Percentiles rank a stretch among this genome's conserved stretches.
phyloP scores from a whole-genome alignment of 441 rosid species.

The Flueggea neowawraea region DNA sequence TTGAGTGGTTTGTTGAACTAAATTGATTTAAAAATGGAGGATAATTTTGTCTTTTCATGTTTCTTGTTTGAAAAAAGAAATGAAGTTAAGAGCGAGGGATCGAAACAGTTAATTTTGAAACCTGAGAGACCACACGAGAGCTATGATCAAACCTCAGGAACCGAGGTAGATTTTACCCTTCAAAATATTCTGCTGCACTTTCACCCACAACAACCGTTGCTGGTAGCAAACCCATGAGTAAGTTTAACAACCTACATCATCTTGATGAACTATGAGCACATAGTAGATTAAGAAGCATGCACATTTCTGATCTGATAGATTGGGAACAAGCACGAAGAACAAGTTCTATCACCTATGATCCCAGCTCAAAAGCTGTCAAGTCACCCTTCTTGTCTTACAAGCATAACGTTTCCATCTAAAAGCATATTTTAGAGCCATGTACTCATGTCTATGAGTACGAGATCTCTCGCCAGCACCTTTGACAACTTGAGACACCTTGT shows the following conservation, averaged over 20 bases:
- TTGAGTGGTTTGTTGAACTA: too few relatives aligned
- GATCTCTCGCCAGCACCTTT: slow-evolving; percentile 75
- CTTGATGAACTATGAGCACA: slow-evolving; percentile 91
- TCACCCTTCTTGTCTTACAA: slow-evolving; percentile 66
- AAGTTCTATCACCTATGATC: slow-evolving; percentile 99
- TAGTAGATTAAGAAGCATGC: slow-evolving; percentile 91
- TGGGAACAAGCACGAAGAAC: slow-evolving; percentile 99
- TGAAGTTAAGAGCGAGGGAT: too few relatives aligned
- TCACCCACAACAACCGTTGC: slow-evolving; percentile 96
- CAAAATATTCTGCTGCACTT: slow-evolving; percentile 99
- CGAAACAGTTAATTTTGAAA: too few relatives aligned
- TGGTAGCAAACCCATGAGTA: slow-evolving; percentile 85
- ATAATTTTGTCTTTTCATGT: too few relatives aligned
- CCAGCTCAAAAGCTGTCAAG: slow-evolving; percentile 86
- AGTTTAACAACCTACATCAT: slow-evolving; percentile 80
- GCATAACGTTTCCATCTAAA: slow-evolving; percentile 94
- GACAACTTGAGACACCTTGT: slow-evolving; percentile 83
- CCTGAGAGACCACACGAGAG: too few relatives aligned
- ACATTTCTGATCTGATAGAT: slow-evolving; percentile 99
- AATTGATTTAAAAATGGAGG: too few relatives aligned
- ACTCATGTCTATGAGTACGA: slow-evolving; percentile 82
- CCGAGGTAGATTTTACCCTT: slow-evolving; percentile 7
- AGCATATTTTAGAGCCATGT: slow-evolving; percentile 86
- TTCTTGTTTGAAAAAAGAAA: too few relatives aligned
- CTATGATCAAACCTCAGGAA: too few relatives aligned